A percentile compares a stretch with the other conserved stretches of the same genome.
phyloP scores from a whole-genome alignment of 768 basidiomycete species.

The Rhizopogon vesiculosus region DNA sequence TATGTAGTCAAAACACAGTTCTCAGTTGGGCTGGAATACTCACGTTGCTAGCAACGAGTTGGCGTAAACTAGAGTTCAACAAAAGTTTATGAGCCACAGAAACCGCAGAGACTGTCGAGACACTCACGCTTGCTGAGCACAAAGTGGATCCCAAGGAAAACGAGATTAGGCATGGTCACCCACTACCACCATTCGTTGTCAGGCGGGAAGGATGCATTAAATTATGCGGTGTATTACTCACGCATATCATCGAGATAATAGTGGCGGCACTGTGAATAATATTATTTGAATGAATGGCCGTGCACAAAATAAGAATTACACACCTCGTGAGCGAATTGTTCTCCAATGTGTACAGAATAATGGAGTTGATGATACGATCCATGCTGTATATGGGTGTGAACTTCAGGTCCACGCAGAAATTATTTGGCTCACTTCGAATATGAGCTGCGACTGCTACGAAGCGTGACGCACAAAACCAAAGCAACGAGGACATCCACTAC shows the following conservation, averaged over 20 bases:
- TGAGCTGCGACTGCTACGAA: slow-evolving; percentile 35
- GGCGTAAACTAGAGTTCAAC: slow-evolving; percentile 36
- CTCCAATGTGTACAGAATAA: slow-evolving; percentile 51
- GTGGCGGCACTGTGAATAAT: slow-evolving; percentile 27
- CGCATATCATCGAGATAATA: slow-evolving; percentile 37
- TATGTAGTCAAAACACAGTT: neutral
- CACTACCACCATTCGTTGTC: slow-evolving; percentile 25
- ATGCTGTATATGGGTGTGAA: slow-evolving; percentile 25
- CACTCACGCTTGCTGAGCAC: slow-evolving; percentile 45
- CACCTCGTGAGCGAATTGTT: slow-evolving; percentile 47
- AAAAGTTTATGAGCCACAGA: neutral
- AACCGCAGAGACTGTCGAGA: neutral
- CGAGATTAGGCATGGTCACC: slow-evolving; percentile 43
- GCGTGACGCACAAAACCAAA: slow-evolving; percentile 35
- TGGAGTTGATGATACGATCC: slow-evolving; percentile 40
- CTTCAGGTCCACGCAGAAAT: neutral
- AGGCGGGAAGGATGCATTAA: neutral
- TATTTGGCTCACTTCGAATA: slow-evolving; percentile 28
- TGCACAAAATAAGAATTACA: neutral
- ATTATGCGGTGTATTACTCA: slow-evolving; percentile 16
- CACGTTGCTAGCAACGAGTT: slow-evolving; percentile 46
- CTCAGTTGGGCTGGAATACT: neutral
- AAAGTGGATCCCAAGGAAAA: slow-evolving; percentile 51
- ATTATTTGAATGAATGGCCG: slow-evolving; percentile 9
- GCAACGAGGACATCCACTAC: slow-evolving; percentile 49